These are phyloP conservation scores for Lenzites betulinus DNA, from an alignment of 768 basidiomycete genomes.

Conservation along the genomic window DNA sequence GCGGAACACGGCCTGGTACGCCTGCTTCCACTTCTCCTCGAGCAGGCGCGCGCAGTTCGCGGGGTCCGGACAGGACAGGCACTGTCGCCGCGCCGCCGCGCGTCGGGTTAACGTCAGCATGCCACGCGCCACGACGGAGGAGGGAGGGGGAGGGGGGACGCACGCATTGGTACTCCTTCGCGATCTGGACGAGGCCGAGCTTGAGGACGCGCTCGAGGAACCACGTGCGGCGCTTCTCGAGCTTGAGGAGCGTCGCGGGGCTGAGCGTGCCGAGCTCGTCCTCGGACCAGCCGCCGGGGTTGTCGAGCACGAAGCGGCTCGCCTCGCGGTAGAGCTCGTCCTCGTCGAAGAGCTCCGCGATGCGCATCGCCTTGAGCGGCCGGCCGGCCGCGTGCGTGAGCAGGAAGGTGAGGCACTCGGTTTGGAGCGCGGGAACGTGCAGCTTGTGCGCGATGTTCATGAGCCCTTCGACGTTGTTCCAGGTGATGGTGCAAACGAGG, in stretches of 20 bases:
- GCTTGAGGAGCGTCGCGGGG: slow-evolving; percentile 80
- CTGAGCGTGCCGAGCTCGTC: slow-evolving; percentile 81
- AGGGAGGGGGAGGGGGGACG: slow-evolving; percentile 28
- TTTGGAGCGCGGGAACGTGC: slow-evolving; percentile 78
- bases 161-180: slow-evolving; percentile 96
- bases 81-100: too few species aligned
- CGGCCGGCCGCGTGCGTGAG: slow-evolving; percentile 90
- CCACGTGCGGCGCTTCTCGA: slow-evolving; percentile 92
- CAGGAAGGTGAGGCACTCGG: slow-evolving; percentile 83
- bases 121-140: too few species aligned
- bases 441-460: slow-evolving; percentile 92
- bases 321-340: slow-evolving; percentile 90
- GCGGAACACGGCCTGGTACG: slow-evolving; percentile 82
- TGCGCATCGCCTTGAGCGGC: slow-evolving; percentile 90
- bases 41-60: slow-evolving; percentile 75
- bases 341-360: slow-evolving; percentile 88
- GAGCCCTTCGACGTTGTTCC: slow-evolving; percentile 91
- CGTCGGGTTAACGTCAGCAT: too few species aligned
- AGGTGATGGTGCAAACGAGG: slow-evolving; percentile 89
- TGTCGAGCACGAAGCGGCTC: slow-evolving; percentile 90
- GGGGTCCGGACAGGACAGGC: slow-evolving; percentile 82
- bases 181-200: slow-evolving; percentile 79
- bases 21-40: slow-evolving; percentile 93
- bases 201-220: slow-evolving; percentile 94
- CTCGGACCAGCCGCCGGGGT: slow-evolving; percentile 83